Evolutionary conservation across 768 basidiomycete species (phyloP).

Genomic region (Rhizopogon sp.): DNA sequence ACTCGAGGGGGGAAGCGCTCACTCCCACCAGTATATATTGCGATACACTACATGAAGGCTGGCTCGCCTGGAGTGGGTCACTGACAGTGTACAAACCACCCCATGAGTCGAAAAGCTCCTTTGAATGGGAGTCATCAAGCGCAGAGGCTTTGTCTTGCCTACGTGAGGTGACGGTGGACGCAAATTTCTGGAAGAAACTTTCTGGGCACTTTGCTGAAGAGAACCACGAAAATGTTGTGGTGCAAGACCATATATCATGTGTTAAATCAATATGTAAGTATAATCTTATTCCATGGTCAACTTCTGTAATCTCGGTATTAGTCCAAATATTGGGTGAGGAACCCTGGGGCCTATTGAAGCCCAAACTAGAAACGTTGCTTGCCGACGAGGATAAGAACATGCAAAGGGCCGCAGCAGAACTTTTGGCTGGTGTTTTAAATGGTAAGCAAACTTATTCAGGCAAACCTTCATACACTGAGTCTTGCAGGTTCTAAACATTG

Average conservation of each 20-base stretch:
- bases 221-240: conserved; percentile 58
- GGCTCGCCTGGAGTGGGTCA: conserved; percentile 57
- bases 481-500: conserved; percentile 79
- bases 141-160: conserved; percentile 45
- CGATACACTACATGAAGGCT: conserved; percentile 59
- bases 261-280: conserved; percentile 72
- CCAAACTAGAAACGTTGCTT: conserved; percentile 59
- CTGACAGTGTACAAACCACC: conserved; percentile 45
- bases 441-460: conserved; percentile 30
- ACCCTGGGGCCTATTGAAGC: conserved; percentile 54
- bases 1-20: background rate
- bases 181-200: conserved; percentile 65
- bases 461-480: background rate
- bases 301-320: background rate
- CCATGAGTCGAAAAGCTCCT: conserved; percentile 41
- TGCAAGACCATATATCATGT: conserved; percentile 65
- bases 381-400: conserved; percentile 76
- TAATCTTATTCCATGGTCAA: background rate
- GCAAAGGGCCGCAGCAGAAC: conserved; percentile 83
- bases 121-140: conserved; percentile 56
- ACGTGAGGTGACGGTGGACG: conserved; percentile 38
- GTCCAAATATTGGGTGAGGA: conserved; percentile 65
- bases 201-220: conserved; percentile 73
- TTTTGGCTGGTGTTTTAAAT: conserved; percentile 68
- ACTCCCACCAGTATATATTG: conserved; percentile 38